Conservation (phyloP, 129 eudicot species). For the Flaveria linearis region DNA sequence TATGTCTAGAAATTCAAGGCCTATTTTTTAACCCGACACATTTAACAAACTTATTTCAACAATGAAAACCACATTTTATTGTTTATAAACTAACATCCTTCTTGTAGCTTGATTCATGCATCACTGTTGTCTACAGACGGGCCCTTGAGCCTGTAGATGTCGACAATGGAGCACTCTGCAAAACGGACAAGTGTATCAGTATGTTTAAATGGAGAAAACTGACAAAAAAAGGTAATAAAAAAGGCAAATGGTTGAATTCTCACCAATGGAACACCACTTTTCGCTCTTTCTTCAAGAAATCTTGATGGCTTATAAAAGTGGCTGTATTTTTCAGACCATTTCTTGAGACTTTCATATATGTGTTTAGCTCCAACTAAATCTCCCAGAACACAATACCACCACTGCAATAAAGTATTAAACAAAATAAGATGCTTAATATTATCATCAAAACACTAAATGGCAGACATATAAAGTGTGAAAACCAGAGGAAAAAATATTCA, state of each 20-base stretch:
- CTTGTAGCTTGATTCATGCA: constrained; percentile 9
- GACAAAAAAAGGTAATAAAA: not conserved
- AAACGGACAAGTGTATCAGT: constrained; percentile 20
- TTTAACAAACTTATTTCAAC: constrained; percentile 29
- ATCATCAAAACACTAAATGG: not conserved
- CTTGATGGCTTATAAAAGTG: constrained; percentile 79
- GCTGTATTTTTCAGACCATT: constrained; percentile 73
- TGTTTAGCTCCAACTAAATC: constrained; percentile 82
- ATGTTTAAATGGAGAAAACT: not conserved
- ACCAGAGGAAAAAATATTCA: too few species aligned
- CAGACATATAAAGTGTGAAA: not conserved
- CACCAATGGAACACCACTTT: constrained; percentile 80
- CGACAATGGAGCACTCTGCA: constrained; percentile 37
- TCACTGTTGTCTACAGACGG: constrained; percentile 28
- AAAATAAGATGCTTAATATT: constrained; percentile 10
- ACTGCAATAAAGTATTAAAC: constrained; percentile 36
- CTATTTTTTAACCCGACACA: not conserved
- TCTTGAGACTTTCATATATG: constrained; percentile 69
- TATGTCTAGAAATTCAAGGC: not conserved
- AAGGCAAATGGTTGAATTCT: constrained; percentile 20
- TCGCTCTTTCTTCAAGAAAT: constrained; percentile 90
- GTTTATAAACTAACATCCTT: not conserved
- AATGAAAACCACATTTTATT: constrained; percentile 1
- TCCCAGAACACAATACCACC: constrained; percentile 94
- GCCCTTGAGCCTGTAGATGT: constrained; percentile 37